phyloP scores from a whole-genome alignment of 2,329 filamentous ascomycete species.

The Malbranchea zuffiana region DNA sequence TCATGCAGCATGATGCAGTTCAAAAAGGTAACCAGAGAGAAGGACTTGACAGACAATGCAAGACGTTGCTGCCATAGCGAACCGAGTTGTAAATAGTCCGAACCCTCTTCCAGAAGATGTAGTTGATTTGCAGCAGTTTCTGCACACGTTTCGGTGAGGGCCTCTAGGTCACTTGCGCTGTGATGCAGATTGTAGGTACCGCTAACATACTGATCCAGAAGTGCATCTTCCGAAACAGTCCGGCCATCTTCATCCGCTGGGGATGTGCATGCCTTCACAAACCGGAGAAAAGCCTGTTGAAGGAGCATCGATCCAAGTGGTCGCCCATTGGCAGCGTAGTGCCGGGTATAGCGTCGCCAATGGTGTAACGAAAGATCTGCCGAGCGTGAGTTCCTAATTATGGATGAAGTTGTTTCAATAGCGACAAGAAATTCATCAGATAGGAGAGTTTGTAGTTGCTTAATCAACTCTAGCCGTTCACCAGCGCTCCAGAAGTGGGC shows the following conservation, averaged over 20 bases:
- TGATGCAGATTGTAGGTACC: constrained; percentile 40
- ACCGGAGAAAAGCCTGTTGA: constrained; percentile 76
- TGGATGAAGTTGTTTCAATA: constrained; percentile 81
- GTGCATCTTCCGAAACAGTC: constrained; percentile 49
- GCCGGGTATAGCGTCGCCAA: constrained; percentile 77
- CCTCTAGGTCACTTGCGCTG: constrained; percentile 18
- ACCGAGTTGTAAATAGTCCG: constrained; percentile 79
- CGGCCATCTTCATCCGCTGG: constrained; percentile 56
- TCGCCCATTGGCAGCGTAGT: constrained; percentile 67
- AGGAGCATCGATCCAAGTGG: constrained; percentile 86
- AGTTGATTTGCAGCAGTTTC: constrained; percentile 72
- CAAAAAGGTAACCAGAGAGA: constrained; percentile 69
- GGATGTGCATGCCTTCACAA: constrained; percentile 68
- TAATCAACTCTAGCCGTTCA: constrained; percentile 62
- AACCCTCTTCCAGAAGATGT: constrained; percentile 72
- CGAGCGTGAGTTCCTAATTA: constrained; percentile 67
- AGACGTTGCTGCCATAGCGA: constrained; percentile 78
- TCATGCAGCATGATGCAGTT: constrained; percentile 77
- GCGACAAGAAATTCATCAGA: constrained; percentile 77
- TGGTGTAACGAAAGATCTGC: constrained; percentile 58
- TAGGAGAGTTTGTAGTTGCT: constrained; percentile 59
- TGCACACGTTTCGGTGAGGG: constrained; percentile 49
- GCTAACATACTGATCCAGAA: constrained; percentile 63
- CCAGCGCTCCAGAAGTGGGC: constrained; percentile 69
- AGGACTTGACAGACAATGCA: constrained; percentile 74